Evolutionary conservation across 2,329 filamentous ascomycete species (phyloP).

Genomic region (Amauroascus verrucosus): DNA sequence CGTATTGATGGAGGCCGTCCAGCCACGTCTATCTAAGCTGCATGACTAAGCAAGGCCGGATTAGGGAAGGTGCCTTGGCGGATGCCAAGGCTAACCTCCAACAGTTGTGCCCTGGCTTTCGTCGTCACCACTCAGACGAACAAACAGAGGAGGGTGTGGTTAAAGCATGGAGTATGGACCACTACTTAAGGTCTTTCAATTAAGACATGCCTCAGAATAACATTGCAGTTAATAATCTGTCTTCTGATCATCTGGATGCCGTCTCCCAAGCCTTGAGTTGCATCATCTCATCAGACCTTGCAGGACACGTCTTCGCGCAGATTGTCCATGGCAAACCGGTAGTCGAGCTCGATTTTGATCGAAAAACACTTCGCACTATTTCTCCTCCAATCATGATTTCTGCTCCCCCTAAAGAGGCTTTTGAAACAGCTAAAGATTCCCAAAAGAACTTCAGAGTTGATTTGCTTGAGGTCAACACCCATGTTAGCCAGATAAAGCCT

Average conservation of each 20-base stretch:
- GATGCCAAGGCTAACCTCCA: no score
- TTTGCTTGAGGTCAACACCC: neutral
- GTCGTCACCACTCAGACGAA: no score
- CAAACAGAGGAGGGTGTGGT: no score
- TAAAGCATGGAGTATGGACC: no score
- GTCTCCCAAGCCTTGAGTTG: neutral
- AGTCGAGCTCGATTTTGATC: neutral
- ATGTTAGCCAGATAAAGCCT: neutral
- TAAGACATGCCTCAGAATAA: no score
- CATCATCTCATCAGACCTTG: constrained; percentile 8
- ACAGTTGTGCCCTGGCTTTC: no score
- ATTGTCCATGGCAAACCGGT: constrained; percentile 7
- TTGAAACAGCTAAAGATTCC: neutral
- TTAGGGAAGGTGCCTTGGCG: no score
- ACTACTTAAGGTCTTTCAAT: no score
- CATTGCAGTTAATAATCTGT: constrained; percentile 7
- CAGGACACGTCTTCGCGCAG: constrained; percentile 7
- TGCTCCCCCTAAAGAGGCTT: neutral
- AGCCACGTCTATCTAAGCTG: no score
- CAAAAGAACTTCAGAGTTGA: neutral
- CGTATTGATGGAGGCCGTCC: no score
- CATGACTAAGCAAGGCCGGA: no score
- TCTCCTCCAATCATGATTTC: neutral
- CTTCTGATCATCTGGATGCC: constrained; percentile 6
- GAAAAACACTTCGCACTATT: neutral